Evolutionary conservation across 2,329 filamentous ascomycete species (phyloP).

Genomic region (Hymenoscyphus albidus): DNA sequence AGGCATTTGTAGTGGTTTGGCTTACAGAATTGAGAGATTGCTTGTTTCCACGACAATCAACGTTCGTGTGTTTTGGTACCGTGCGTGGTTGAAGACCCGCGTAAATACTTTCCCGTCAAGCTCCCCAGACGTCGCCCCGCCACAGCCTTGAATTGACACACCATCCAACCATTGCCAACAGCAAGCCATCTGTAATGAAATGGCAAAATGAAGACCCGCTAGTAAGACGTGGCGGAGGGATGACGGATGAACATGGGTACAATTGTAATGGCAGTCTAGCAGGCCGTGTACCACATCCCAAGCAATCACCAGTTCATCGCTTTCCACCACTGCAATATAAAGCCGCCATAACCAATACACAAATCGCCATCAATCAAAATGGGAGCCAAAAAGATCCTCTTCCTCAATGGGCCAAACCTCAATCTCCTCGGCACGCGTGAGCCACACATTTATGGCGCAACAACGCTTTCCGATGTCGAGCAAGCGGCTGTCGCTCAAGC

Average conservation of each 20-base stretch:
- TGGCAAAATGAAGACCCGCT: not conserved
- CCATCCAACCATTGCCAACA: not conserved
- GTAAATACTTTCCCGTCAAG: no score
- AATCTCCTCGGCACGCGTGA: constrained; percentile 75
- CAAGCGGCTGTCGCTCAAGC: constrained; percentile 22
- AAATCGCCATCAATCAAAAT: constrained; percentile 22
- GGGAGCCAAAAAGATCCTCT: constrained; percentile 52
- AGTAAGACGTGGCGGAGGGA: not conserved
- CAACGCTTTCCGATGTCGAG: constrained; percentile 61
- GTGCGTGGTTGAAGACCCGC: no score
- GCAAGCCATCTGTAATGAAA: not conserved
- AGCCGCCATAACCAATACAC: not conserved
- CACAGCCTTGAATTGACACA: not conserved
- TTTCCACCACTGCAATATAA: not conserved
- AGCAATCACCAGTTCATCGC: not conserved
- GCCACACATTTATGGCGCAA: constrained; percentile 67
- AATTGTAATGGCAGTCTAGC: not conserved
- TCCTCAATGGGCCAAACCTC: constrained; percentile 80
- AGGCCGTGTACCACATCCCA: not conserved
- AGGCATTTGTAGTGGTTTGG: no score
- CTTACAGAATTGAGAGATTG: no score
- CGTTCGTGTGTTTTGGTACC: no score
- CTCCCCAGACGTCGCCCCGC: not conserved
- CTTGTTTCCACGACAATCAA: no score
- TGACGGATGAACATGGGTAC: not conserved